These are phyloP conservation scores for Meyerozyma carpophila DNA, from an alignment of 1,139 yeast species.

Conservation along the genomic window DNA sequence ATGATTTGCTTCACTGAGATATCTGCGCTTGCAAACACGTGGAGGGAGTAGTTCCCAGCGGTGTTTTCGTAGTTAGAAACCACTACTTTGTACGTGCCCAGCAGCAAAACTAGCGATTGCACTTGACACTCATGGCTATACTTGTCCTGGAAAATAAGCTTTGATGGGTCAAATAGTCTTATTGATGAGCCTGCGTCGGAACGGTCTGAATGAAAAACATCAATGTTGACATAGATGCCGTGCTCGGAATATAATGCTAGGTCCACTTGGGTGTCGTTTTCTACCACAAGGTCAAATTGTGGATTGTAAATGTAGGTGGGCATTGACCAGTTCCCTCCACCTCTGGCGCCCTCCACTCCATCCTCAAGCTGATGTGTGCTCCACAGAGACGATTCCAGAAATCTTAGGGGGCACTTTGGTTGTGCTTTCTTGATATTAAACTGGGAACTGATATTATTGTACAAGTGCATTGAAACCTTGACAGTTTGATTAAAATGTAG, in stretches of 20 bases:
- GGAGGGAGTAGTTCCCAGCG: constrained; percentile 4
- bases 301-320: constrained; percentile 57
- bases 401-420: constrained; percentile 15
- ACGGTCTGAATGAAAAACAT: constrained; percentile 33
- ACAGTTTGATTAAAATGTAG: constrained; percentile 18
- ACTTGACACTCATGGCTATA: constrained; percentile 19
- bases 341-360: constrained; percentile 4
- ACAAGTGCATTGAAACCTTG: constrained; percentile 34
- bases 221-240: constrained; percentile 29
- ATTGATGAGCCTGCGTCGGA: constrained; percentile 13
- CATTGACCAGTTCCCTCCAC: constrained; percentile 57
- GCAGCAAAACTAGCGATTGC: constrained; percentile 18
- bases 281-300: constrained; percentile 39
- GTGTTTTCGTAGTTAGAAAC: constrained; percentile 24
- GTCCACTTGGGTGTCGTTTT: constrained; percentile 12
- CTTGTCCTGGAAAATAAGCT: constrained; percentile 23
- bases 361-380: constrained; percentile 17
- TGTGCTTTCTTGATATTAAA: constrained; percentile 21
- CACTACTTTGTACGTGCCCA: constrained; percentile 34
- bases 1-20: constrained; percentile 16
- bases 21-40: constrained; percentile 4
- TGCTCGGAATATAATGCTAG: constrained; percentile 21
- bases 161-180: constrained; percentile 24
- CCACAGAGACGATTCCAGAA: constrained; percentile 44
- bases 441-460: constrained; percentile 20